A percentile compares a stretch with the other conserved stretches of the same genome.
Conservation (phyloP, 176 grass and related monocot species). For the Triticum timopheevii region DNA sequence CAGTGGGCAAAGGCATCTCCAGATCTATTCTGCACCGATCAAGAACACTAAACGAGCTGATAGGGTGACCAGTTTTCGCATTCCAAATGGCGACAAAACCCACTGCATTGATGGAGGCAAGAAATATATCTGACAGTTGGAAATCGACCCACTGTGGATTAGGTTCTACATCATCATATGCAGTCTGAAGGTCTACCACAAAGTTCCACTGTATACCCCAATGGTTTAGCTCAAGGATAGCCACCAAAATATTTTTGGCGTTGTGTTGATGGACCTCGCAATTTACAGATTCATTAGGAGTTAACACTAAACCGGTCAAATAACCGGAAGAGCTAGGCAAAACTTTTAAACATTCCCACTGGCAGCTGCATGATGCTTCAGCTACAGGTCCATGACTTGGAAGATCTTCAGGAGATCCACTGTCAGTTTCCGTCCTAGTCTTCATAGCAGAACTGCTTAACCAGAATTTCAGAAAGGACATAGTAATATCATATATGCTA, state of each 20-base stretch:
- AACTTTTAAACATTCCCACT: conserved; percentile 65
- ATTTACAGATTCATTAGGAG: conserved; percentile 39
- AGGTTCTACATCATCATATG: conserved; percentile 33
- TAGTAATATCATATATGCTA: conserved; percentile 62
- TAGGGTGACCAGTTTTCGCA: conserved; percentile 46
- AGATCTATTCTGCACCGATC: conserved; percentile 34
- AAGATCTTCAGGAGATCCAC: conserved; percentile 17
- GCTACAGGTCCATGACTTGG: conserved; percentile 14
- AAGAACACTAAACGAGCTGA: conserved; percentile 51
- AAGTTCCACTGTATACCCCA: conserved; percentile 89
- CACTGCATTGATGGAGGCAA: conserved; percentile 58
- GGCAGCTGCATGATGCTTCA: conserved; percentile 52
- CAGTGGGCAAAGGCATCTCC: conserved; percentile 16
- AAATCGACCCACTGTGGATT: conserved; percentile 74
- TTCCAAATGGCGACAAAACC: conserved; percentile 77
- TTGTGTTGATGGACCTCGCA: conserved; percentile 38
- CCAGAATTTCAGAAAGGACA: conserved; percentile 64
- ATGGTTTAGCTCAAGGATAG: conserved; percentile 64
- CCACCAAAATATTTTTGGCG: conserved; percentile 41
- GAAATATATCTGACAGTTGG: conserved; percentile 83
- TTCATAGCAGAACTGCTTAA: conserved; percentile 23
- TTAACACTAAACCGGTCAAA: conserved; percentile 70
- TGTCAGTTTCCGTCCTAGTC: conserved; percentile 21
- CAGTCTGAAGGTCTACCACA: conserved; percentile 64
- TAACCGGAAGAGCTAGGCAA: conserved; percentile 72